Evolutionary conservation across 2,329 filamentous ascomycete species (phyloP).

Genomic region (Mollisiaceae sp.): DNA sequence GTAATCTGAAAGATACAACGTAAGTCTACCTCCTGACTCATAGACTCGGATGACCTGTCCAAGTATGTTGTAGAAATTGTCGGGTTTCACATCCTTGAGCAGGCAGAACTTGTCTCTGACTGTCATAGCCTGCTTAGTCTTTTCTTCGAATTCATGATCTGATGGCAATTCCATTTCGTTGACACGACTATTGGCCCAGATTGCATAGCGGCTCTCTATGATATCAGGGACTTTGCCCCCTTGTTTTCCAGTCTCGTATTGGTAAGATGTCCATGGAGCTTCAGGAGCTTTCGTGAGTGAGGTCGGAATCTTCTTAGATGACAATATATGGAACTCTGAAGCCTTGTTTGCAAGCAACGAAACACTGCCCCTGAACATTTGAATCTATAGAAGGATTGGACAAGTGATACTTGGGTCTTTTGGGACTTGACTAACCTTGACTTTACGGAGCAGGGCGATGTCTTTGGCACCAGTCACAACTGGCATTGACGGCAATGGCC

Average conservation of each 20-base stretch:
- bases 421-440: slow-evolving; percentile 47
- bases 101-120: slow-evolving; percentile 63
- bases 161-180: slow-evolving; percentile 52
- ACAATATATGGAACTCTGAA: slow-evolving; percentile 54
- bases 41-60: slow-evolving; percentile 71
- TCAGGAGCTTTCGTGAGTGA: not conserved
- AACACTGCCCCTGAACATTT: slow-evolving; percentile 43
- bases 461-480: slow-evolving; percentile 57
- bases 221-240: slow-evolving; percentile 23
- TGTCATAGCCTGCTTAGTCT: slow-evolving; percentile 48
- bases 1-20: slow-evolving; percentile 83
- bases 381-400: slow-evolving; percentile 45
- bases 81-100: slow-evolving; percentile 64
- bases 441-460: slow-evolving; percentile 65
- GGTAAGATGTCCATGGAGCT: slow-evolving; percentile 30
- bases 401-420: slow-evolving; percentile 27
- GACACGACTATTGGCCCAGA: slow-evolving; percentile 52
- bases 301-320: slow-evolving; percentile 46
- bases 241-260: slow-evolving; percentile 9
- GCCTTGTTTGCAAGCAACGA: slow-evolving; percentile 52
- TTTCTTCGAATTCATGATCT: slow-evolving; percentile 49
- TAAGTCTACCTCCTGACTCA: slow-evolving; percentile 53
- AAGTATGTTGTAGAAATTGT: slow-evolving; percentile 69
- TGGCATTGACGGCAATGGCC: slow-evolving; percentile 55
- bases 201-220: slow-evolving; percentile 48